Percentiles rank a stretch among this genome's conserved stretches.
phyloP scores from a whole-genome alignment of 2,329 filamentous ascomycete genomes.

The Epichloe gansuensis region DNA sequence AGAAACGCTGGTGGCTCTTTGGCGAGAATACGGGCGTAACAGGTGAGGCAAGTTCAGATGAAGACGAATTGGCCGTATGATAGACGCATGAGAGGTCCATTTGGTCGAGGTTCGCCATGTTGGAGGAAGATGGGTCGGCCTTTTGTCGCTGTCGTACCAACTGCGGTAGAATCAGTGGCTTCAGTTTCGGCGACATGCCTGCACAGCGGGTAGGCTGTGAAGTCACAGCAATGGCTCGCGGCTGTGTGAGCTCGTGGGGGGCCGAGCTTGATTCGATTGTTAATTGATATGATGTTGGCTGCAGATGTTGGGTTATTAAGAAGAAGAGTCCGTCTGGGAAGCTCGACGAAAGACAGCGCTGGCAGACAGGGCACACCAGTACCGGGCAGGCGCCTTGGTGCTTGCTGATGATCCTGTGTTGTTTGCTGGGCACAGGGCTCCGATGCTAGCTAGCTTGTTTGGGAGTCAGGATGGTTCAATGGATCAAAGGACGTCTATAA shows the following conservation, averaged over 20 bases:
- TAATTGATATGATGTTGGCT: background rate
- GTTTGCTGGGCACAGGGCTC: background rate
- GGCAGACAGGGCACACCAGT: background rate
- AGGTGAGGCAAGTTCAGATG: slow-evolving; percentile 57
- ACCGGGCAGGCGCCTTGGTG: background rate
- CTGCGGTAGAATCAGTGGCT: slow-evolving; percentile 7
- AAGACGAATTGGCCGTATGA: slow-evolving; percentile 39
- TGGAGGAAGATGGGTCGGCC: slow-evolving; percentile 12
- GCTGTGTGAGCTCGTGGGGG: background rate
- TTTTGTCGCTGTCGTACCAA: slow-evolving; percentile 3
- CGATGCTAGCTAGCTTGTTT: background rate
- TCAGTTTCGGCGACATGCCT: slow-evolving; percentile 6
- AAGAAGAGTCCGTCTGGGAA: background rate
- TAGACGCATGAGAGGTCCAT: slow-evolving; percentile 27
- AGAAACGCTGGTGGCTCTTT: slow-evolving; percentile 49
- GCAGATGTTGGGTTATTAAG: background rate
- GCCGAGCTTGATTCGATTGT: background rate
- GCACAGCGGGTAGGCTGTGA: slow-evolving; percentile 3
- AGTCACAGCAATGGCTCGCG: background rate
- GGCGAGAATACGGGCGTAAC: slow-evolving; percentile 58
- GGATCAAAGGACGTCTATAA: background rate
- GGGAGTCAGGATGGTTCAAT: background rate
- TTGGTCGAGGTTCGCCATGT: slow-evolving; percentile 21
- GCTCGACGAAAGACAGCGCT: background rate
- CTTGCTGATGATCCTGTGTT: slow-evolving; percentile 2